Evolutionary conservation across 106 monocot species (phyloP), one percentile per base, ranked within the genome.

Genomic region (Ottelia alismoides): DNA sequence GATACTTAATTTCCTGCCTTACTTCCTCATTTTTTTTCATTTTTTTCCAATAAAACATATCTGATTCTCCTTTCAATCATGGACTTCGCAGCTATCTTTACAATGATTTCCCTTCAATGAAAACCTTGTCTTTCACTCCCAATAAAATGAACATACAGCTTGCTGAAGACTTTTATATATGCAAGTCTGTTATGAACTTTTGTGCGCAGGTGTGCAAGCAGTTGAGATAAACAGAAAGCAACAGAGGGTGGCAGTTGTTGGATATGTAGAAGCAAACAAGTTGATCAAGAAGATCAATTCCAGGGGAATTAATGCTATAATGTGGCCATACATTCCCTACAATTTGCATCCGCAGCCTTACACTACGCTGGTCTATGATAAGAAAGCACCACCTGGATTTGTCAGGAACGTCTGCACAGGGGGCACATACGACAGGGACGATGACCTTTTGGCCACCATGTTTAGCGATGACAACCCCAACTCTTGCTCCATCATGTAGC

Each of bases 271-370:
- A 22, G 28, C 67, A 26, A 49, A 27, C 40, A 58, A 67, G 49
- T 40, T 67, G 31, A 18, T 67, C 14, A 27, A 58, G 49, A 67
- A 32, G 44, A 35, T 18, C 14, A 57, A 32, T 20, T 49, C 58
- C 24, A 49, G 51, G 20, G 58, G 51, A 28, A 67, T 58, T 50
- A 57, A 49, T 3, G 57, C 50, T 1, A 58, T 58, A 51, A 35
- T 67, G 16, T 67, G 67, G 67, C 58, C 58, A 23, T 67, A 35
- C 48, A 58, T 67, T 25, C 51, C 57, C 11, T 49, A 20, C 57
- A 56, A 65, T 29, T 47, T 56, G 17, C 47, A 47, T 20, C 9
- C 24, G 5, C 56, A 57, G 11, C 58, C 58, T 18, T 52, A 40
- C 57, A 2, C 67, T 18, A 11, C 51, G 22, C n/a, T n/a, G 30